phyloP scores from a whole-genome alignment of 129 eudicot genomes.

The Flaveria ramosissima region DNA sequence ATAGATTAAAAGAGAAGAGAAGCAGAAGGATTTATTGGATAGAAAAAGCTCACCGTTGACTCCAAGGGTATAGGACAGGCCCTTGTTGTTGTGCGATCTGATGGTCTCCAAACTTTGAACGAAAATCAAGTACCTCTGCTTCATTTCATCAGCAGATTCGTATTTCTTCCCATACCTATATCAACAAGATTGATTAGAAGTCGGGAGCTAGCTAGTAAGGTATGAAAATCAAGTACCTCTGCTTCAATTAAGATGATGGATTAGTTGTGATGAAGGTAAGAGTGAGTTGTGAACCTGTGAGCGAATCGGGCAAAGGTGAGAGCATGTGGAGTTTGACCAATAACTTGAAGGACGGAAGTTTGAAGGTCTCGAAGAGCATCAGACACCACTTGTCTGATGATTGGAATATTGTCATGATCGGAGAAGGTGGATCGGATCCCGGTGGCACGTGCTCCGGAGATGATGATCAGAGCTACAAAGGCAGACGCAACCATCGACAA shows the following conservation, averaged over 20 bases:
- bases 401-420: conserved; percentile 56
- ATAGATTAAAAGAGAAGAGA: no score
- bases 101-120: conserved; percentile 70
- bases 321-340: conserved; percentile 77
- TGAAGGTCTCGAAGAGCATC: conserved; percentile 66
- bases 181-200: not conserved
- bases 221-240: no score
- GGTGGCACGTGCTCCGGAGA: conserved; percentile 32
- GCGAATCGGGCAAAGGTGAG: conserved; percentile 92
- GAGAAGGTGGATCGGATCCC: conserved; percentile 40
- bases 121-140: conserved; percentile 65
- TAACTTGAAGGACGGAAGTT: conserved; percentile 41
- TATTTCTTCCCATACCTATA: conserved; percentile 80
- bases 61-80: conserved; percentile 69
- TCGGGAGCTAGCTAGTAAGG: not conserved
- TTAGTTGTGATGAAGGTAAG: not conserved
- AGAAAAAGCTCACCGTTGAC: conserved; percentile 61
- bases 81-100: conserved; percentile 70
- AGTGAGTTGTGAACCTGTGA: conserved; percentile 42
- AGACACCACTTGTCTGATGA: conserved; percentile 80
- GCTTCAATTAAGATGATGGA: no score
- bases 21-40: not conserved
- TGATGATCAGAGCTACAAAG: conserved; percentile 25
- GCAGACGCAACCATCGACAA: conserved; percentile 24
- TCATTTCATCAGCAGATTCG: conserved; percentile 66